These are phyloP conservation scores for Penicillium pulvis DNA, from an alignment of 495 filamentous ascomycete genomes.

Conservation along the genomic window DNA sequence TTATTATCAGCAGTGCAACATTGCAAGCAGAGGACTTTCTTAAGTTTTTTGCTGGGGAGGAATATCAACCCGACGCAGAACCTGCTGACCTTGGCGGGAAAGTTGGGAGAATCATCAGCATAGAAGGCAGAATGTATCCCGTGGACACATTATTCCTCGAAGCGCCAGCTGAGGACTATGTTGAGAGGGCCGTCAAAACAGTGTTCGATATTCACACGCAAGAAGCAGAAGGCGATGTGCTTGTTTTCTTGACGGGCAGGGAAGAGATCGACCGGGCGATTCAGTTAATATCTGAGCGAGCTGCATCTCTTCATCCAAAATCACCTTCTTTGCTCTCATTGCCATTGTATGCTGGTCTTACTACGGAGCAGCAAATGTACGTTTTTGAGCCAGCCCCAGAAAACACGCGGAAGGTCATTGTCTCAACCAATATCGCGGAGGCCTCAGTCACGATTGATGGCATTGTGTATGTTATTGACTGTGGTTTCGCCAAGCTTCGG, in stretches of 20 bases:
- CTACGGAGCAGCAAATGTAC: constrained; percentile 87
- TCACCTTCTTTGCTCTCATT: constrained; percentile 71
- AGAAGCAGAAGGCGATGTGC: constrained; percentile 83
- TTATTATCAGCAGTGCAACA: constrained; percentile 93
- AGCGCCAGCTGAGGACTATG: constrained; percentile 80
- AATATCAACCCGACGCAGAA: constrained; percentile 38
- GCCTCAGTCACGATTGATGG: constrained; percentile 93
- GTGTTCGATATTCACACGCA: constrained; percentile 92
- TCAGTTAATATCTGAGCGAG: constrained; percentile 75
- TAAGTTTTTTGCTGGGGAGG: constrained; percentile 70
- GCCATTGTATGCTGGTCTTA: constrained; percentile 87
- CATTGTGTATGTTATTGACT: constrained; percentile 90
- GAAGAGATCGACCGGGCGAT: constrained; percentile 90
- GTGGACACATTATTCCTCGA: constrained; percentile 89
- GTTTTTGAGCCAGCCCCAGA: constrained; percentile 88
- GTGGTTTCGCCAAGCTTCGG: constrained; percentile 87
- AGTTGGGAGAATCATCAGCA: constrained; percentile 75
- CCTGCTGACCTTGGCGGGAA: constrained; percentile 43
- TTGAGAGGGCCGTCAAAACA: constrained; percentile 82
- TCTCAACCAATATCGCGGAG: constrained; percentile 96
- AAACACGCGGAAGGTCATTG: constrained; percentile 86
- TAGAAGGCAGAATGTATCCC: constrained; percentile 90
- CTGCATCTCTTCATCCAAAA: constrained; percentile 70
- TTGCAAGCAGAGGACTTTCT: constrained; percentile 89
- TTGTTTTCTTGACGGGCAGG: constrained; percentile 89